A percentile compares a stretch with the other conserved stretches of the same genome.
Evolutionary conservation across 352 stramenopile species (phyloP).

Genomic region (Globisporangium acanthophoron): DNA sequence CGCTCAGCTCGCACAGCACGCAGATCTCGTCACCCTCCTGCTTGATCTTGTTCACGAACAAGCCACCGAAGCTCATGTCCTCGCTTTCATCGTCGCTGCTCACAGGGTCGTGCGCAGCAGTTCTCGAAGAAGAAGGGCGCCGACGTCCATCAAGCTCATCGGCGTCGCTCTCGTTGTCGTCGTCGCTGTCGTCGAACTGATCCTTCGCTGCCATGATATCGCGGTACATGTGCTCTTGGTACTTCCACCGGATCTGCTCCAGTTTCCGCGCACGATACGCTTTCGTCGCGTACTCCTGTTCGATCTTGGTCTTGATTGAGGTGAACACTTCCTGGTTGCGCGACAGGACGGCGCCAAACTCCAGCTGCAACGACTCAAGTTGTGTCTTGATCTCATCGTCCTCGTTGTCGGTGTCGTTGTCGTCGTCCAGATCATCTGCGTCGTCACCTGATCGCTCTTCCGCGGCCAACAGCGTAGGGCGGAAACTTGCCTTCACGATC

Average conservation of each 20-base stretch:
- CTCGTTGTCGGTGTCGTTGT: conserved; percentile 36
- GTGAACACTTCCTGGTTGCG: conserved; percentile 36
- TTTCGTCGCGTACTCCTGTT: conserved; percentile 44
- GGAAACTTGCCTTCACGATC: conserved; percentile 37
- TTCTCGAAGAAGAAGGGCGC: neutral
- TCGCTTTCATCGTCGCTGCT: conserved; percentile 37
- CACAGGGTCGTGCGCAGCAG: conserved; percentile 14
- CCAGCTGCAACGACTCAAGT: conserved; percentile 32
- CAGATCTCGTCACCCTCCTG: conserved; percentile 67
- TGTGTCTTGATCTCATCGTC: conserved; percentile 44
- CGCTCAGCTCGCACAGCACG: conserved; percentile 64
- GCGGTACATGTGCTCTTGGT: conserved; percentile 72
- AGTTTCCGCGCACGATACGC: conserved; percentile 40
- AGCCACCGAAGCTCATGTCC: conserved; percentile 56
- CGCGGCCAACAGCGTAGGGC: conserved; percentile 22
- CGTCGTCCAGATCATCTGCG: conserved; percentile 35
- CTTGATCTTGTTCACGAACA: conserved; percentile 78
- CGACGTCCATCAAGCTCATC: neutral
- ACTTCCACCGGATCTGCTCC: conserved; percentile 40
- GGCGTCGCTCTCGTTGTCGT: conserved; percentile 19
- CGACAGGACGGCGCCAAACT: conserved; percentile 40
- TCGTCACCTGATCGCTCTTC: conserved; percentile 35
- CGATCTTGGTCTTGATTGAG: conserved; percentile 27
- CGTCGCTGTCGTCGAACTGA: conserved; percentile 53
- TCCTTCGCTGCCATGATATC: conserved; percentile 35